A percentile compares a stretch with the other conserved stretches of the same genome.
These are phyloP conservation scores for Candida verbasci DNA, from an alignment of 805 yeast genomes.

Conservation along the genomic window DNA sequence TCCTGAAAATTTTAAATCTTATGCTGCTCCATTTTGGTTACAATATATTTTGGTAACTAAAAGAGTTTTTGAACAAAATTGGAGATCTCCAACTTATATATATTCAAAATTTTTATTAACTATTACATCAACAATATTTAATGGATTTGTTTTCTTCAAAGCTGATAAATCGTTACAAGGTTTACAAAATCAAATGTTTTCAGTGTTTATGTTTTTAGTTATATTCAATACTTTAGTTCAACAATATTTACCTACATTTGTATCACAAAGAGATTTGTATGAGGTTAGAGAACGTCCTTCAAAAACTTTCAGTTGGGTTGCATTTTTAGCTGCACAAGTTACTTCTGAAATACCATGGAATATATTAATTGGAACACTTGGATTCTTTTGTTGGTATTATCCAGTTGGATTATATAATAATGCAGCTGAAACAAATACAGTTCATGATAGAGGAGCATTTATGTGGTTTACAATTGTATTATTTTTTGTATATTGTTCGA, in stretches of 20 bases:
- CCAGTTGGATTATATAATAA: conserved; percentile 48
- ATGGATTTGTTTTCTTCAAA: conserved; percentile 32
- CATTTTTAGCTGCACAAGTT: conserved; percentile 40
- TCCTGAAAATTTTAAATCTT: conserved; percentile 18
- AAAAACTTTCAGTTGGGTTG: conserved; percentile 17
- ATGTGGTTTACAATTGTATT: conserved; percentile 28
- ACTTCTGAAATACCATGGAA: conserved; percentile 48
- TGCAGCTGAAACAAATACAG: conserved; percentile 46
- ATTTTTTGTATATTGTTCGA: conserved; percentile 21
- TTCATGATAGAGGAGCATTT: conserved; percentile 30
- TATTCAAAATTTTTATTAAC: conserved; percentile 42
- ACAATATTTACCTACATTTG: conserved; percentile 41
- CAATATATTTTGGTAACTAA: conserved; percentile 26
- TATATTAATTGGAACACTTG: conserved; percentile 36
- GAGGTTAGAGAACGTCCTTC: conserved; percentile 38
- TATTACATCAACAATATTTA: conserved; percentile 1
- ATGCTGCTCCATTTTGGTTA: conserved; percentile 24
- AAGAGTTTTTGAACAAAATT: conserved; percentile 21
- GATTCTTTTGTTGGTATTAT: conserved; percentile 52
- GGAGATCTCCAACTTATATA: conserved; percentile 61
- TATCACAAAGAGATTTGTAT: conserved; percentile 38
- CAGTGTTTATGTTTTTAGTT: conserved; percentile 42
- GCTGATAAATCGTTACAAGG: conserved; percentile 54
- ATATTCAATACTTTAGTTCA: conserved; percentile 36
- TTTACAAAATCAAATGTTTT: conserved; percentile 61